Evolutionary conservation across 345 rosid genomes (phyloP).

Genomic region (Citrus australasica): DNA sequence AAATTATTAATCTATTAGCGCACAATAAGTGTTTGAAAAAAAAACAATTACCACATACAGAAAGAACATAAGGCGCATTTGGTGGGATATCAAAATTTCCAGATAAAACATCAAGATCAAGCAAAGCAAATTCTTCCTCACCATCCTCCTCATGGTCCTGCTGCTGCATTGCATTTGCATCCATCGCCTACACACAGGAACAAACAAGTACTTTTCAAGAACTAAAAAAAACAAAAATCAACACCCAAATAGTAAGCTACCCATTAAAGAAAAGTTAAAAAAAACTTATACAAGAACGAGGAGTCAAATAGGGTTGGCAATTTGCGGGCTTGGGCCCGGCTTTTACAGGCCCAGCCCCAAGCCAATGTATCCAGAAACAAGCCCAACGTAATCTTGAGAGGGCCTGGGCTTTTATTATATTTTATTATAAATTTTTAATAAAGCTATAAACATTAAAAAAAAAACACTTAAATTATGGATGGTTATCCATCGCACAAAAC

Average conservation of each 20-base stretch:
- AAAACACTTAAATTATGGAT: too few species aligned
- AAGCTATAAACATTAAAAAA: too few species aligned
- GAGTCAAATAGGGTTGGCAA: background rate
- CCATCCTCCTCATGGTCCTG: constrained; percentile 17
- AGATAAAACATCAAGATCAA: constrained; percentile 48
- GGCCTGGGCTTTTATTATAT: too few species aligned
- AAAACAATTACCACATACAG: constrained; percentile 29
- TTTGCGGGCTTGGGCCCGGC: too few species aligned
- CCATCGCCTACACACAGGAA: constrained; percentile 25
- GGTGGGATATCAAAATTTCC: constrained; percentile 41
- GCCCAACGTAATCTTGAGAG: too few species aligned
- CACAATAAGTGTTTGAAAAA: background rate
- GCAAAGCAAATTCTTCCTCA: constrained; percentile 48
- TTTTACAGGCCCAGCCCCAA: too few species aligned
- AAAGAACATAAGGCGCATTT: constrained; percentile 43
- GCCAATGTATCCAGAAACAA: too few species aligned
- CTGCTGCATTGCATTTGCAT: constrained; percentile 13
- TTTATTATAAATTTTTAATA: too few species aligned
- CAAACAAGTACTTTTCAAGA: background rate
- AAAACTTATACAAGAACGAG: background rate
- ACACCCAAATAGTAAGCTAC: background rate
- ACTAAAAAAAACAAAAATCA: too few species aligned
- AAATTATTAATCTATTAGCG: background rate
- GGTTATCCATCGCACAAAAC: too few species aligned
- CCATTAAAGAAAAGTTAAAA: background rate